These are phyloP conservation scores for Penicillium sp. DNA, from an alignment of 2,329 filamentous ascomycete genomes.

Conservation along the genomic window DNA sequence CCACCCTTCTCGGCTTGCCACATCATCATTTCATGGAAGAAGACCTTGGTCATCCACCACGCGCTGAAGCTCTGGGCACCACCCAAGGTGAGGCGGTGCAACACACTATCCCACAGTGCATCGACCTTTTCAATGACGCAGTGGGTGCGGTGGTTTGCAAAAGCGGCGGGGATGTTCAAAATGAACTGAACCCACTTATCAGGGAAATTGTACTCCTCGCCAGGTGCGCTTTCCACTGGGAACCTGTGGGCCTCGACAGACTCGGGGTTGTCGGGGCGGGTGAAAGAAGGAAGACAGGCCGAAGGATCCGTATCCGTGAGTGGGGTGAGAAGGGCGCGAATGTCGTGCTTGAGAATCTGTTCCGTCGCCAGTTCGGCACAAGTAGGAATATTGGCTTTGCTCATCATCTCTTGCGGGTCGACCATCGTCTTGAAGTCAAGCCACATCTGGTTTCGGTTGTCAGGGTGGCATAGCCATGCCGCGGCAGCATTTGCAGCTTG, in stretches of 20 bases:
- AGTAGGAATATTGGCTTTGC: constrained; percentile 43
- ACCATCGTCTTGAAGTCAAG: constrained; percentile 66
- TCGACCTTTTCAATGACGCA: constrained; percentile 50
- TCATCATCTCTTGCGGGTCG: constrained; percentile 43
- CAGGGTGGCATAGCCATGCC: constrained; percentile 85
- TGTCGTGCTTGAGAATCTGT: constrained; percentile 47
- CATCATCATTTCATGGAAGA: constrained; percentile 89
- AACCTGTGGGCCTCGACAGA: constrained; percentile 34
- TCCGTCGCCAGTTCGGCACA: constrained; percentile 39
- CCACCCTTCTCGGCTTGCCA: constrained; percentile 90
- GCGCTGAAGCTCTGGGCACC: constrained; percentile 51
- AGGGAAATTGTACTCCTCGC: constrained; percentile 50
- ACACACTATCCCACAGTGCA: constrained; percentile 46
- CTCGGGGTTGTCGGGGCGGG: constrained; percentile 35
- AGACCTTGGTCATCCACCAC: constrained; percentile 80
- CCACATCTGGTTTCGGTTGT: constrained; percentile 94
- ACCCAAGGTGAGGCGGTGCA: constrained; percentile 47
- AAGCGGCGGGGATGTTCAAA: constrained; percentile 41
- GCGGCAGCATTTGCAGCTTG: constrained; percentile 90
- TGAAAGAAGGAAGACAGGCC: constrained; percentile 36
- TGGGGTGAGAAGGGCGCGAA: constrained; percentile 46
- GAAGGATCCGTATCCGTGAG: constrained; percentile 35
- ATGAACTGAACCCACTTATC: constrained; percentile 52
- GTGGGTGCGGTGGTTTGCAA: constrained; percentile 45
- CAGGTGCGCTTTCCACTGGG: constrained; percentile 38